phyloP scores from a whole-genome alignment of 257 asterid species.

The Petunia axillaris region DNA sequence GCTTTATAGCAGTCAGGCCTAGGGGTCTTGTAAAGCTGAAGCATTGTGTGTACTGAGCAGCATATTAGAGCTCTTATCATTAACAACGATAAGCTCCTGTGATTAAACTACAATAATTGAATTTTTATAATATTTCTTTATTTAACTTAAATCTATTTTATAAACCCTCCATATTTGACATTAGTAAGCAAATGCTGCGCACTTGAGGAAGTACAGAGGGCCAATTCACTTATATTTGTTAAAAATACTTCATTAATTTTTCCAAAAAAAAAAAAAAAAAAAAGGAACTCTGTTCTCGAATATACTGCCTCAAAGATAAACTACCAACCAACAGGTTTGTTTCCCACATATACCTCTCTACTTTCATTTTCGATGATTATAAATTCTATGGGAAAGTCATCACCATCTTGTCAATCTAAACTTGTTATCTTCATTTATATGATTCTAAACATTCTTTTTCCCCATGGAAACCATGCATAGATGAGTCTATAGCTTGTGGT shows the following conservation, averaged over 20 bases:
- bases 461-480: neutral
- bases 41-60: neutral
- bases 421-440: neutral
- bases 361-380: neutral
- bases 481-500: neutral
- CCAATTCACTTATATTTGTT: neutral
- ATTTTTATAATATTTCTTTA: neutral
- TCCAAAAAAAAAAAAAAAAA: neutral
- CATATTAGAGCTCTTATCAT: neutral
- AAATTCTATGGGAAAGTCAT: neutral
- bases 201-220: neutral
- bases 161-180: neutral
- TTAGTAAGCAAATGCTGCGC: neutral
- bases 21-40: neutral
- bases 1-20: neutral
- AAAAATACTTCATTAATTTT: neutral
- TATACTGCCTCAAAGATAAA: neutral
- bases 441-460: neutral
- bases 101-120: neutral
- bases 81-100: neutral
- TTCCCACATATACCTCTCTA: neutral
- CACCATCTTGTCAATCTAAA: neutral
- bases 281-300: neutral
- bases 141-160: neutral
- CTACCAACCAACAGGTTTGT: neutral